Base-by-base conservation (phyloP, 306 rosid species). In the Cucurbita maxima region DNA sequence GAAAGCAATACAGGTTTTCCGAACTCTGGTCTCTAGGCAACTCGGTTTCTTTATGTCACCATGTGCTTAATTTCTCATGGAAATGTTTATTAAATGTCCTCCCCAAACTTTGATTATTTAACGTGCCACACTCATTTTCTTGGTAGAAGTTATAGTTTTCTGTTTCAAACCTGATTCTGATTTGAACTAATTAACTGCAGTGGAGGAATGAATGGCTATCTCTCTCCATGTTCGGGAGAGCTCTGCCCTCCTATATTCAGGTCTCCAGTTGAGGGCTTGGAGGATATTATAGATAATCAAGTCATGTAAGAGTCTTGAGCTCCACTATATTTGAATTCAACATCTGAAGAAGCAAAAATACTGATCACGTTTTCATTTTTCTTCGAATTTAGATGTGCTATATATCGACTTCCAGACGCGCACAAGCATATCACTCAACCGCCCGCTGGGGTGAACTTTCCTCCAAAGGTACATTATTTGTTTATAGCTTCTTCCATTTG, bases 221-320 rank as follows among this genome's bases (percentile, higher is more conserved):
- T 91, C 79, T 89, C 97, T 80, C 88, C 89, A 40, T 95, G 99
- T 58, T 83, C 73, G 19, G 99, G 99, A 55, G 99, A 95, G 77
- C 96, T 97, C 74, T 86, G 97, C 87, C 99, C 99, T 8, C 97
- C 92, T 20, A 85, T 95, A 76, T 91, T 95, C 66, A 87, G 96
- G 81, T 95, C 99, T 60, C 99, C 99, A 78, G 87, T 95, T 78
- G 76, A 63, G 73, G 83, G 86, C 77, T 67, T 95, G 96, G 96
- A 91, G 83, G 97, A 95, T 83, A 88, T 95, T 70, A 81, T 89
- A 84, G 96, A 91, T 82, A 95, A 95, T 73, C 96, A 95, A 85
- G 99, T 95, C 82, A 80, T 91, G 99, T 95, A 84, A 86, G 96
- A 76, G 45, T 73, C 71, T 61, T 30, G 70, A 47, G 72, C 25